Evolutionary conservation across 164 flowering plant species (phyloP).

Genomic region (Litsea cubeba): DNA sequence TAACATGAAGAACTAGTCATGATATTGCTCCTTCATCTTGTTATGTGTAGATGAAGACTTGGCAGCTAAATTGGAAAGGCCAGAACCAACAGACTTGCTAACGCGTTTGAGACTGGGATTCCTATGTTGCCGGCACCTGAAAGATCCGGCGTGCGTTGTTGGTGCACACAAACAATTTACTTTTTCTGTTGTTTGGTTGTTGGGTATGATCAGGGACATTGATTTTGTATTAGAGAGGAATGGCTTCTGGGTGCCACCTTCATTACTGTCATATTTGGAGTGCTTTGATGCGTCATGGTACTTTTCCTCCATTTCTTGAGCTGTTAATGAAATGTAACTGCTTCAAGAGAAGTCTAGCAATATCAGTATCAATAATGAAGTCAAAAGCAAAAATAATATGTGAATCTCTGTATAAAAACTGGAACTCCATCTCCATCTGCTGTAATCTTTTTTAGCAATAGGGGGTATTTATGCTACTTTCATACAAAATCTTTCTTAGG

Average conservation of each 20-base stretch:
- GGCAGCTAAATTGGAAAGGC: conserved; percentile 20
- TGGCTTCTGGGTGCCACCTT: neutral
- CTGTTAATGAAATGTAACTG: neutral
- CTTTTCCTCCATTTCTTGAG: neutral
- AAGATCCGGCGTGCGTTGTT: conserved; percentile 38
- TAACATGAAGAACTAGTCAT: neutral
- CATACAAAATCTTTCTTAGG: neutral
- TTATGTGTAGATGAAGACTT: conserved; percentile 5
- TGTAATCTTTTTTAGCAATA: neutral
- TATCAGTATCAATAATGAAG: no score
- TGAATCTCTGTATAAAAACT: neutral
- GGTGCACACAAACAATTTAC: conserved; percentile 35
- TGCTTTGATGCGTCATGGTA: neutral
- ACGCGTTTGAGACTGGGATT: conserved; percentile 6
- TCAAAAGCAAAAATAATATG: no score
- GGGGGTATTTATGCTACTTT: neutral
- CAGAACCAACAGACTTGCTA: conserved; percentile 25
- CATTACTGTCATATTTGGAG: neutral
- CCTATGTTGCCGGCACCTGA: conserved; percentile 39
- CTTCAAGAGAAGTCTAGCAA: neutral
- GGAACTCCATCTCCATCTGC: neutral
- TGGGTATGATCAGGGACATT: neutral
- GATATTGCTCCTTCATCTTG: neutral
- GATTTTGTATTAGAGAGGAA: neutral
- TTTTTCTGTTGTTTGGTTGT: conserved; percentile 16